Conservation (phyloP, 192 early-diverging fungal genomes). For the Spizellomyces punctatus region DNA sequence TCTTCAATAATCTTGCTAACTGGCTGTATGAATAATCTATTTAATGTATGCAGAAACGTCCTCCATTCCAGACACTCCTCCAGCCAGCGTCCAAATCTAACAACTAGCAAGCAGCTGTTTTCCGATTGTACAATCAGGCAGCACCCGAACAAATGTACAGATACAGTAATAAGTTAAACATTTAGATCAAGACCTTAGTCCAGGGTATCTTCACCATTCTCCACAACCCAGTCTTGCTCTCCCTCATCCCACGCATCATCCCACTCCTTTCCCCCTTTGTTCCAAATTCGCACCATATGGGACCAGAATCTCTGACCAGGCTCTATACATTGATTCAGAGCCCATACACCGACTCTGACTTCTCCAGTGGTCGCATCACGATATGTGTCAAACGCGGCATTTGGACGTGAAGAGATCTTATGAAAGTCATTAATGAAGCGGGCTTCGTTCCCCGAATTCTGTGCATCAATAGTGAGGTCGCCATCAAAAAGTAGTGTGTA, state of each 20-base stretch:
- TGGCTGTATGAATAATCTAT: too few species aligned
- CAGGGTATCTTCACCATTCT: too few species aligned
- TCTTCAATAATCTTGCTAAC: too few species aligned
- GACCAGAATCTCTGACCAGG: slow-evolving; percentile 47
- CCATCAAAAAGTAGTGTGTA: neutral
- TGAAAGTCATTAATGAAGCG: slow-evolving; percentile 55
- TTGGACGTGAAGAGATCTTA: slow-evolving; percentile 39
- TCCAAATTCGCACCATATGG: slow-evolving; percentile 51
- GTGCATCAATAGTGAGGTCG: neutral
- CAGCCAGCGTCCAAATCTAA: too few species aligned
- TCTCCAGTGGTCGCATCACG: slow-evolving; percentile 10
- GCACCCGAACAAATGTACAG: too few species aligned
- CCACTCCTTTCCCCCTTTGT: slow-evolving; percentile 1
- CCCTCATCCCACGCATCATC: slow-evolving; percentile 11
- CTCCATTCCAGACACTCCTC: too few species aligned
- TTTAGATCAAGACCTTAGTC: too few species aligned
- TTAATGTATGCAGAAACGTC: too few species aligned
- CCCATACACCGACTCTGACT: slow-evolving; percentile 44
- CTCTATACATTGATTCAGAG: slow-evolving; percentile 14
- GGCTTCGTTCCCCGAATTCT: slow-evolving; percentile 21
- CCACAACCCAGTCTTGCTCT: neutral
- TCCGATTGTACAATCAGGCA: too few species aligned
- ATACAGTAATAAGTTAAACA: too few species aligned
- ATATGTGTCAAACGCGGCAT: slow-evolving; percentile 45
- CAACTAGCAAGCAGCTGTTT: too few species aligned